These are phyloP conservation scores for Porcisia deanei DNA, from an alignment of 208 protist species.

Conservation along the genomic window DNA sequence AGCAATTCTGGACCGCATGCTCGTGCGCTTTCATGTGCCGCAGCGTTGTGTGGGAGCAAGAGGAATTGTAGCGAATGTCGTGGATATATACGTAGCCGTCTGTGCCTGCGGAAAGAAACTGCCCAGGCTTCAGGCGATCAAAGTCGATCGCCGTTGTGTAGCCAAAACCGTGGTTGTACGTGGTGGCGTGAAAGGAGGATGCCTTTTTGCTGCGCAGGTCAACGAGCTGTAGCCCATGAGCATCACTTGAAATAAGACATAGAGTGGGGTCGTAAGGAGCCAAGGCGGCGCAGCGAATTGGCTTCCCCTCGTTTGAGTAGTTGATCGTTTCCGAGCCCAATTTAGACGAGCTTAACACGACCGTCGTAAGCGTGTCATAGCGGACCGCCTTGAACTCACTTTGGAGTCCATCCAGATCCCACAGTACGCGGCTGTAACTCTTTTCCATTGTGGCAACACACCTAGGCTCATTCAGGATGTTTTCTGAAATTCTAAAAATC, in stretches of 20 bases:
- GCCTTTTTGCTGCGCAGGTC: constrained; percentile 66
- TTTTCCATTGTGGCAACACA: constrained; percentile 29
- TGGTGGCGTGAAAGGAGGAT: constrained; percentile 25
- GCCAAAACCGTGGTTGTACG: constrained; percentile 58
- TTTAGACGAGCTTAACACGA: constrained; percentile 41
- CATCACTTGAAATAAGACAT: constrained; percentile 48
- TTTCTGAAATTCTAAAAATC: constrained; percentile 49
- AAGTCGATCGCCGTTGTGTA: constrained; percentile 63
- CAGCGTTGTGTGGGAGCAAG: constrained; percentile 10
- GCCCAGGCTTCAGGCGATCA: constrained; percentile 53
- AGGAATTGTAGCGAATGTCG: constrained; percentile 65
- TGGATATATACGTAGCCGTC: constrained; percentile 77
- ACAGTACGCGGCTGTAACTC: constrained; percentile 50
- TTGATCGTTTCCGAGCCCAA: constrained; percentile 38
- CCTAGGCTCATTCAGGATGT: constrained; percentile 43
- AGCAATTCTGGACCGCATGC: constrained; percentile 56
- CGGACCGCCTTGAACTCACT: constrained; percentile 44
- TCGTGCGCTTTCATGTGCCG: constrained; percentile 57
- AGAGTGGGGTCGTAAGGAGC: constrained; percentile 79
- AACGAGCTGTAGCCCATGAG: constrained; percentile 45
- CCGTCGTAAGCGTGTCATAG: constrained; percentile 32
- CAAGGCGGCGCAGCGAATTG: constrained; percentile 44
- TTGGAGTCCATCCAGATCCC: constrained; percentile 86
- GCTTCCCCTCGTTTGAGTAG: constrained; percentile 25
- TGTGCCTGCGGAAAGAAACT: constrained; percentile 61